A percentile compares a stretch with the other conserved stretches of the same genome.
Evolutionary conservation across 768 basidiomycete genomes (phyloP).

Genomic region (Chalciporus chontae): DNA sequence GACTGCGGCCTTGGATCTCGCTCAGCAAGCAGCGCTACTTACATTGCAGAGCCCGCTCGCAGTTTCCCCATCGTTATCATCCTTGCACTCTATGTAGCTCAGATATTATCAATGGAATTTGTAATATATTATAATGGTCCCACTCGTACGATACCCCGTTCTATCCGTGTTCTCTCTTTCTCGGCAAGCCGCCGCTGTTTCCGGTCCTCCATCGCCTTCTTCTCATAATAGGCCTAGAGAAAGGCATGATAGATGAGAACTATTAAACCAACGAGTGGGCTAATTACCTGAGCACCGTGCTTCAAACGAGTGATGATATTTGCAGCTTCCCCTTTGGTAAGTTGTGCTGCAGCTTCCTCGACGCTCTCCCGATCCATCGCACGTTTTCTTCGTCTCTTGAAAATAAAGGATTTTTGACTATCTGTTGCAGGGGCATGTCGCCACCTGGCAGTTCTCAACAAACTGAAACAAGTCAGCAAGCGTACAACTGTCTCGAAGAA

Average conservation of each 20-base stretch:
- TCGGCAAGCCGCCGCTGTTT: constrained; percentile 33
- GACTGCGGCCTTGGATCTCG: constrained; percentile 43
- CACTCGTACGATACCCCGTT: constrained; percentile 56
- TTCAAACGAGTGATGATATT: constrained; percentile 74
- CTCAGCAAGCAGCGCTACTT: constrained; percentile 63
- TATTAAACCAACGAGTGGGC: too few species aligned
- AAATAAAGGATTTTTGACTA: constrained; percentile 54
- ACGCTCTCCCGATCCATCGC: constrained; percentile 16
- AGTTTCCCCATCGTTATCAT: constrained; percentile 62
- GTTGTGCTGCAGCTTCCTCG: constrained; percentile 29
- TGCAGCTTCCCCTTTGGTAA: constrained; percentile 80
- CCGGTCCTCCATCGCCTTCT: constrained; percentile 41
- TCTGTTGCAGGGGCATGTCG: constrained; percentile 57
- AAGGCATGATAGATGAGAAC: neutral
- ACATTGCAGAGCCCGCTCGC: constrained; percentile 56
- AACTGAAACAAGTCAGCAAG: constrained; percentile 33
- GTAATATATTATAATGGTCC: constrained; percentile 34
- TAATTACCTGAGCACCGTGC: constrained; percentile 66
- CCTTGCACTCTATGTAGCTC: constrained; percentile 8
- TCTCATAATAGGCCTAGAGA: constrained; percentile 51
- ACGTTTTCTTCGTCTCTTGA: constrained; percentile 45
- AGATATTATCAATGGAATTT: neutral
- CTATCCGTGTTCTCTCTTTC: constrained; percentile 51
- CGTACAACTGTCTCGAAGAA: constrained; percentile 3
- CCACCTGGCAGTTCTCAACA: constrained; percentile 67